A percentile compares a stretch with the other conserved stretches of the same genome.
Conservation (phyloP, 1,284 basidiomycete species). For the Rhodotorula glutinis region DNA sequence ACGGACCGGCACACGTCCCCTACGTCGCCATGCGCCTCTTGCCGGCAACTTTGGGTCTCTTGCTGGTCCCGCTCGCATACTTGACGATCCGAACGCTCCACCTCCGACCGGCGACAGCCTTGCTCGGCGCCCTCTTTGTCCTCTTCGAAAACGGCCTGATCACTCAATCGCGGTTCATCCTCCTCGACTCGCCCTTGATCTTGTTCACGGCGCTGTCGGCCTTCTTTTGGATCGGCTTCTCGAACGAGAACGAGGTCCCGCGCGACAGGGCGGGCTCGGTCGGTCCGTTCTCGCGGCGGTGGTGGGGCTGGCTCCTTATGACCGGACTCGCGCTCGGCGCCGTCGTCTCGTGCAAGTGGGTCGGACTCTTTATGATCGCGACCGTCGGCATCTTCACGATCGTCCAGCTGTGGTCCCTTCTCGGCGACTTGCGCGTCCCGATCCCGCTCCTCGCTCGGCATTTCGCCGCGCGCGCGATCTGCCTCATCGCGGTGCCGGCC, state of each 20-base stretch:
- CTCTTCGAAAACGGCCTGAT: conserved; percentile 95
- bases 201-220: conserved; percentile 93
- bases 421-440: conserved; percentile 80
- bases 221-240: conserved; percentile 86
- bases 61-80: conserved; percentile 85
- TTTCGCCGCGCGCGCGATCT: conserved; percentile 82
- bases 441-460: conserved; percentile 74
- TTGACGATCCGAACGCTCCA: conserved; percentile 89
- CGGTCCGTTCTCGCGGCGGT: conserved; percentile 55
- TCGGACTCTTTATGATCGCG: conserved; percentile 97
- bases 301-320: conserved; percentile 92
- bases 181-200: conserved; percentile 93
- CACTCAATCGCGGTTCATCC: conserved; percentile 93
- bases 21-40: conserved; percentile 95
- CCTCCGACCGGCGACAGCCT: conserved; percentile 81
- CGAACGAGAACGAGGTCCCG: conserved; percentile 70
- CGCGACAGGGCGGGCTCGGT: conserved; percentile 29
- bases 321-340: conserved; percentile 87
- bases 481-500: conserved; percentile 78
- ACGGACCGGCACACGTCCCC: conserved; percentile 70
- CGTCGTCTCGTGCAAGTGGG: conserved; percentile 95
- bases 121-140: conserved; percentile 84
- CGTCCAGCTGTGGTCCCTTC: conserved; percentile 80
- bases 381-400: conserved; percentile 84
- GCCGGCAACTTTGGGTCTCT: conserved; percentile 83